Base-by-base conservation (phyloP, 257 asterid species). In the Buddleja alternifolia region DNA sequence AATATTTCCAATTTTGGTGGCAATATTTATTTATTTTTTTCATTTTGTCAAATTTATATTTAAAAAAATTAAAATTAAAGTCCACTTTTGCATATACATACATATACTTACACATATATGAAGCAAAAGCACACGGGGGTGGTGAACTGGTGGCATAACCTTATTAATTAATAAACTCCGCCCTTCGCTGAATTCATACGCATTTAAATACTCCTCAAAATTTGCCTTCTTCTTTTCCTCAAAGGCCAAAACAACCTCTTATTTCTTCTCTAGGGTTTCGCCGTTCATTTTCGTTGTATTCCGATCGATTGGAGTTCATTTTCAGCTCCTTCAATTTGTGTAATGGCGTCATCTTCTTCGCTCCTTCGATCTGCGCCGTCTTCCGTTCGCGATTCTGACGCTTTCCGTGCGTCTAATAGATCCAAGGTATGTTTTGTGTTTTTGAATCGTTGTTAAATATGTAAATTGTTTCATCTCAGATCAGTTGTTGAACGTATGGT, bases 271-370 rank as follows among this genome's bases (percentile, higher is more conserved):
- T 48, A 25, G 59, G 56, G 45, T 50, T 62, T 24, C 29, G 16
- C 34, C 25, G 7, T 41, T 39, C 25, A 5, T 0, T 45, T 20
- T 15, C 3, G 17, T 2, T 1, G 6, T 4, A 17, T 14, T 6
- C 37, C 51, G 42, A 52, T 53, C 25, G 24, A 24, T 48, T 11
- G 16, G 29, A 45, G n/a, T 59, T 41, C 17, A 20, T 14, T 58
- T n/a, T 44, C 56, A 42, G 68, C 21, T 21, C 16, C 34, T 41
- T n/a, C 61, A 53, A 2, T 60, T 17, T 61, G 4, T 41, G 39
- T 39, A 66, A 81, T 84, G 90, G 79, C 84, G 15, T 75, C 73
- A 39, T 84, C 90, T 8, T 71, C 83, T 20, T 55, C 77, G 36
- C 63, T 77, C 39, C 36, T 84, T n/a, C 67, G 90, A 79, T 84